These are phyloP conservation scores for Diaporthe sp. DNA, from an alignment of 2,329 filamentous ascomycete species.

Conservation along the genomic window DNA sequence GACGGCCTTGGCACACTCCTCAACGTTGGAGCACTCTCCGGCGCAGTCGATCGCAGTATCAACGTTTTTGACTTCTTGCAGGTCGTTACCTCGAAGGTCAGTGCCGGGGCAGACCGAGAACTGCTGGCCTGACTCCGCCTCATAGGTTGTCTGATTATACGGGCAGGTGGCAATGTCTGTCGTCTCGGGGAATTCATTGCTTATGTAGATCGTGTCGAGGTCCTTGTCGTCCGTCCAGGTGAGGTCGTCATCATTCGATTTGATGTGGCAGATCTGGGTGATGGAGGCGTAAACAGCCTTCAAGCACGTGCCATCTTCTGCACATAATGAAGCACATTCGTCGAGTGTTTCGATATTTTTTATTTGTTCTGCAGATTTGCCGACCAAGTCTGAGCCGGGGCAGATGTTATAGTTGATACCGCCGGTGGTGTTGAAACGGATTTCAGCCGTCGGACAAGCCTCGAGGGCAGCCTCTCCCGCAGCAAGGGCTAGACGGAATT, in stretches of 20 bases:
- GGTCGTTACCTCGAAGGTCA: constrained; percentile 15
- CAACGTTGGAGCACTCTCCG: background rate
- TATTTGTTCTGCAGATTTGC: background rate
- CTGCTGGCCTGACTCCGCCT: background rate
- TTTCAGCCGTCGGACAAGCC: background rate
- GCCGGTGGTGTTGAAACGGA: background rate
- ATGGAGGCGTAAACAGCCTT: constrained; percentile 30
- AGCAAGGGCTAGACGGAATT: background rate
- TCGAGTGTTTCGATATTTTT: background rate
- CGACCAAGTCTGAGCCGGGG: background rate
- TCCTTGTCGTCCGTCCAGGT: background rate
- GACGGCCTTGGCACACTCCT: constrained; percentile 13
- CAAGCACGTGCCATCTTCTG: background rate
- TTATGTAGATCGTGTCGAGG: constrained; percentile 11
- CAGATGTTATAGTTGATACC: constrained; percentile 14
- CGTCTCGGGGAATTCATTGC: constrained; percentile 7
- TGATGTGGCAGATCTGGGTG: constrained; percentile 14
- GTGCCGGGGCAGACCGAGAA: constrained; percentile 10
- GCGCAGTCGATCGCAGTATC: constrained; percentile 9
- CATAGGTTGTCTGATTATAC: background rate
- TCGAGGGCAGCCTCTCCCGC: background rate
- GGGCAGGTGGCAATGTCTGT: constrained; percentile 21
- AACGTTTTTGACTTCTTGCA: background rate
- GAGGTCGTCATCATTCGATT: constrained; percentile 2
- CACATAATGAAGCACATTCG: constrained; percentile 27